These are phyloP conservation scores for Penicillium crustosum DNA, from an alignment of 2,329 filamentous ascomycete species.

Conservation along the genomic window DNA sequence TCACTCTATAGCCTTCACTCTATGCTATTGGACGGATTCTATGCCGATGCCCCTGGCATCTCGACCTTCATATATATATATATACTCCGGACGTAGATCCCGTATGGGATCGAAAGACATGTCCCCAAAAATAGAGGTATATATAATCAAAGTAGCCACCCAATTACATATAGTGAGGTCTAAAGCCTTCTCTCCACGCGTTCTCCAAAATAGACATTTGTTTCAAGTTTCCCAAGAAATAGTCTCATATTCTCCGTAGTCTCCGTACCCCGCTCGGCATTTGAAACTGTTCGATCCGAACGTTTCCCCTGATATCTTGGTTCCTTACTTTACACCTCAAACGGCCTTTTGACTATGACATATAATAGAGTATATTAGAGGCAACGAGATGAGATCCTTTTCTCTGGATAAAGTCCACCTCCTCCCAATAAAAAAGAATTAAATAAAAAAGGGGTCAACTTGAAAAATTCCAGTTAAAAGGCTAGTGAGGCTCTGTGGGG, in stretches of 20 bases:
- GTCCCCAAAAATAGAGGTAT: neutral
- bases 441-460: neutral
- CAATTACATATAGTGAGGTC: neutral
- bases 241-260: neutral
- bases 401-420: neutral
- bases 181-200: neutral
- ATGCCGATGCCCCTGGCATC: neutral
- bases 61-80: neutral
- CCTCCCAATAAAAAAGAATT: too few species aligned
- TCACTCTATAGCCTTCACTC: neutral
- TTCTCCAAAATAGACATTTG: neutral
- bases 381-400: too few species aligned
- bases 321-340: too few species aligned
- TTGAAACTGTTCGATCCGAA: slow-evolving; percentile 1
- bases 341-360: too few species aligned
- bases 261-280: neutral
- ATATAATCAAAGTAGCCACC: neutral
- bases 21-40: neutral
- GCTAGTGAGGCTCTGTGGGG: slow-evolving; percentile 2
- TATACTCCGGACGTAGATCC: neutral
- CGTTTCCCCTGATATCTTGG: too few species aligned
- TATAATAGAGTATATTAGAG: too few species aligned
- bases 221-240: neutral
- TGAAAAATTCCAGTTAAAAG: neutral
- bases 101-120: neutral